Conservation (phyloP, 164 flowering plant species). For the Annona squamosa region DNA sequence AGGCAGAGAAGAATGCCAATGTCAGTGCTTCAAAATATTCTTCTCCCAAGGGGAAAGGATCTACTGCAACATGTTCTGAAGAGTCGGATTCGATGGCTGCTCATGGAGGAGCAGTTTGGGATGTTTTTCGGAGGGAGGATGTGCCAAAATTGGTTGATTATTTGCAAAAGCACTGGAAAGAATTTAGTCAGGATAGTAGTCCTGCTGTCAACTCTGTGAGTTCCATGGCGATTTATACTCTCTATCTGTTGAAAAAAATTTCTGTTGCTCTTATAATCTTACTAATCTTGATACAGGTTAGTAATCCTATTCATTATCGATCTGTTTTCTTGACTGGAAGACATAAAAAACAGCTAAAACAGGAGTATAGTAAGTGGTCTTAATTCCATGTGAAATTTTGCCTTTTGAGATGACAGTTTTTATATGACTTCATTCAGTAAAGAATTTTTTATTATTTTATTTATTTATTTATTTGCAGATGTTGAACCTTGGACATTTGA, state of each 20-base stretch:
- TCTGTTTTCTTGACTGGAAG: slow-evolving; percentile 49
- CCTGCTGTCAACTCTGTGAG: slow-evolving; percentile 49
- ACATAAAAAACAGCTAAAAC: slow-evolving; percentile 68
- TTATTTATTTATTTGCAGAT: slow-evolving; percentile 21
- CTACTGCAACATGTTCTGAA: slow-evolving; percentile 2
- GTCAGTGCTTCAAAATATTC: slow-evolving; percentile 3
- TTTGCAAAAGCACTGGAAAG: slow-evolving; percentile 49
- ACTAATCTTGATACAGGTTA: slow-evolving; percentile 39
- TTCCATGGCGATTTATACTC: slow-evolving; percentile 6
- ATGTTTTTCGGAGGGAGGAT: slow-evolving; percentile 78
- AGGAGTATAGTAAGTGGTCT: slow-evolving; percentile 53
- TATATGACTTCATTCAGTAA: neutral
- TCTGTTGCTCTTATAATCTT: neutral
- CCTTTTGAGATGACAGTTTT: neutral
- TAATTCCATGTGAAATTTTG: no score
- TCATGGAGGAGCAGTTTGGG: slow-evolving; percentile 81
- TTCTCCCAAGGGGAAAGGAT: slow-evolving; percentile 10
- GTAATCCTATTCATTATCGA: slow-evolving; percentile 85
- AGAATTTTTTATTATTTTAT: neutral
- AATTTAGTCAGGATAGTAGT: slow-evolving; percentile 51
- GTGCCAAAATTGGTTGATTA: slow-evolving; percentile 58
- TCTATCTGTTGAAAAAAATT: neutral
- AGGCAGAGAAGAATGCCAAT: neutral
- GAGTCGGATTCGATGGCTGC: slow-evolving; percentile 12
- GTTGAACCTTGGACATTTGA: slow-evolving; percentile 88